Conservation (phyloP, 371 early-diverging fungal genomes). For the Batkoa obscura region DNA sequence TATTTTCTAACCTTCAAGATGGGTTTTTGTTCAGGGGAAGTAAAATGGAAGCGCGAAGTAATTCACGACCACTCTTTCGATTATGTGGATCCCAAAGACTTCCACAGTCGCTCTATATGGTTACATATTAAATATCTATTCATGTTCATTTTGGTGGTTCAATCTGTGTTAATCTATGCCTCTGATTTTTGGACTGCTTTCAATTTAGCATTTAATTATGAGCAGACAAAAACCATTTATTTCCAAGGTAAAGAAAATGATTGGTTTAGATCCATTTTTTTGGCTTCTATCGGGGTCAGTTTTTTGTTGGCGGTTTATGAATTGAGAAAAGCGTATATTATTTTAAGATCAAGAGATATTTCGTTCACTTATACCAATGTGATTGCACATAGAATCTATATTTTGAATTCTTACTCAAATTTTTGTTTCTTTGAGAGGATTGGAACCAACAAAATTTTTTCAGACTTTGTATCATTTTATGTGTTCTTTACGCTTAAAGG, state of each 20-base stretch:
- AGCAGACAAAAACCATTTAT: conserved; percentile 14
- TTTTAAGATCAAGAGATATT: conserved; percentile 48
- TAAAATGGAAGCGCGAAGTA: conserved; percentile 20
- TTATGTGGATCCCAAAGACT: conserved; percentile 65
- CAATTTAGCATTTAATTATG: conserved; percentile 22
- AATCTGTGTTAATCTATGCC: conserved; percentile 48
- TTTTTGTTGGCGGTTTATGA: conserved; percentile 51
- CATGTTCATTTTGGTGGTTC: conserved; percentile 42
- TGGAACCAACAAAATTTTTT: conserved; percentile 32
- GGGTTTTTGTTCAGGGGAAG: conserved; percentile 1
- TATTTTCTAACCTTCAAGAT: too few relatives aligned
- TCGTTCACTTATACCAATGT: conserved; percentile 53
- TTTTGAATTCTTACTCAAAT: conserved; percentile 35
- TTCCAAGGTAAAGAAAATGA: conserved; percentile 20
- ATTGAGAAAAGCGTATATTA: conserved; percentile 38
- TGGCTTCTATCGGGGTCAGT: conserved; percentile 43
- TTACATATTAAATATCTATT: conserved; percentile 28
- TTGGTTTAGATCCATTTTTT: conserved; percentile 26
- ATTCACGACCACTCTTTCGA: conserved; percentile 76
- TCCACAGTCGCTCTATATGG: conserved; percentile 24
- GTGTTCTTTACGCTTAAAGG: conserved; percentile 71
- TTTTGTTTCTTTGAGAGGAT: conserved; percentile 67
- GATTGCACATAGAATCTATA: conserved; percentile 47
- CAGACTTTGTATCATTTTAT: conserved; percentile 62
- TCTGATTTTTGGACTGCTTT: conserved; percentile 48